A percentile compares a stretch with the other conserved stretches of the same genome.
Evolutionary conservation across 352 stramenopile genomes (phyloP).

Genomic region (Phytopythium cucurbitacearum): DNA sequence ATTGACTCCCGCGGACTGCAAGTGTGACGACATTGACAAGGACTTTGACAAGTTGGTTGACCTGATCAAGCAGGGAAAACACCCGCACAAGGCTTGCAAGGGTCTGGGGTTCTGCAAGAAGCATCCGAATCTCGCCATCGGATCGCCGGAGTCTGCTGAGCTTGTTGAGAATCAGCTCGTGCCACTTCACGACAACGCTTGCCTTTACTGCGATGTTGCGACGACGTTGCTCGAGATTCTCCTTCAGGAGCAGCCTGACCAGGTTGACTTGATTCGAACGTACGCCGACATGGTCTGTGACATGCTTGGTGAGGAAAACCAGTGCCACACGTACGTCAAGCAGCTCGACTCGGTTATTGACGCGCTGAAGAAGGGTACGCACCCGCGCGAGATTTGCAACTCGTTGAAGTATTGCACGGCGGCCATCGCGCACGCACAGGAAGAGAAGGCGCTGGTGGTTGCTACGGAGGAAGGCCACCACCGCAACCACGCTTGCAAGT

Average conservation of each 20-base stretch:
- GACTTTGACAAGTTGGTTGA: slow-evolving; percentile 64
- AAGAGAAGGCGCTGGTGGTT: not conserved
- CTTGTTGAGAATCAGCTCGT: not conserved
- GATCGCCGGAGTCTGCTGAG: not conserved
- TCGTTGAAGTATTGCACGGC: slow-evolving; percentile 34
- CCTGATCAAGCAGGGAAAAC: slow-evolving; percentile 38
- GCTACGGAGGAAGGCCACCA: not conserved
- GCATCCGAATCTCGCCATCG: not conserved
- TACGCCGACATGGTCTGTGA: slow-evolving; percentile 53
- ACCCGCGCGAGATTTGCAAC: slow-evolving; percentile 43
- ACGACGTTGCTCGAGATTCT: slow-evolving; percentile 46
- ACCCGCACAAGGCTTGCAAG: slow-evolving; percentile 41
- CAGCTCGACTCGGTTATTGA: slow-evolving; percentile 46
- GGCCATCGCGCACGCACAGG: not conserved
- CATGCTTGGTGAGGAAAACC: slow-evolving; percentile 43
- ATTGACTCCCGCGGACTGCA: slow-evolving; percentile 26
- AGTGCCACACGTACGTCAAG: slow-evolving; percentile 39
- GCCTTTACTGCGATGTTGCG: slow-evolving; percentile 55
- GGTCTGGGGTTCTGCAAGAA: slow-evolving; percentile 33
- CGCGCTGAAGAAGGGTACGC: slow-evolving; percentile 31
- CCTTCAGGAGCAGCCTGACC: slow-evolving; percentile 32
- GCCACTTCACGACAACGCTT: slow-evolving; percentile 26
- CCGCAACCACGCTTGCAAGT: slow-evolving; percentile 28
- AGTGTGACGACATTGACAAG: slow-evolving; percentile 40
- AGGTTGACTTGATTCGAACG: slow-evolving; percentile 40